Base-by-base conservation (phyloP, 1,139 yeast species). In the Pichia sp. region DNA sequence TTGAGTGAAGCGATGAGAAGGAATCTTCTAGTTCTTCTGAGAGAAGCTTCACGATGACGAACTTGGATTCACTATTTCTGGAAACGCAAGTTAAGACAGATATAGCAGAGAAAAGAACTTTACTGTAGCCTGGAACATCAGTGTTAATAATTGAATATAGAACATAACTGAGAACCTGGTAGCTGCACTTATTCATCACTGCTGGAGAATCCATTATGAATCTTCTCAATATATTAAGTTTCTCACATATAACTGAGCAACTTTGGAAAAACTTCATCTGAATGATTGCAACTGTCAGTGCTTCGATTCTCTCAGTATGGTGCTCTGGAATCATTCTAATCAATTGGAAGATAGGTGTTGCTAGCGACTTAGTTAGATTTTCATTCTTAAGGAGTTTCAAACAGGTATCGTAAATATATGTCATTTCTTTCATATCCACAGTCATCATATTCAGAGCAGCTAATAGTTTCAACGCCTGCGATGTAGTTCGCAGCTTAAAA, bases 241-340 rank as follows among this genome's bases (percentile, higher is more conserved):
- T 68, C 48, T 75, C 83, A n/a, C 63, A 59, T 4, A 67, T 58
- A 13, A 75, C 50, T 0, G 80, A 66, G 1, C 72, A 59, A 40
- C 80, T 72, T 7, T 64, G 58, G 42, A 71, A 71, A 32, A 55
- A 57, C 35, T 62, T 68, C 74, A 74, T 68, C 14, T 56, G 54
- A 32, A 62, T 33, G 3, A 60, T 36, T 1, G 59, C 40, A 21
- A 37, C 42, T 4, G 59, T 42, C 5, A 59, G 37, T 4, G 30
- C 18, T 33, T 61, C 66, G n/a, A 52, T 23, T 21, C 38, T 35
- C 7, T 30, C 28, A 9, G 24, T 32, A 6, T 25, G 39, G 39
- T 45, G n/a, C 52, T 58, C n/a, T 55, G 66, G 41, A 52, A 58
- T 5, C 3, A 33, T 22, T 31, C 38, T 42, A 15, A 62, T 31